These are phyloP conservation scores for Tulasnella sp. DNA, from an alignment of 768 basidiomycete species.

Conservation along the genomic window DNA sequence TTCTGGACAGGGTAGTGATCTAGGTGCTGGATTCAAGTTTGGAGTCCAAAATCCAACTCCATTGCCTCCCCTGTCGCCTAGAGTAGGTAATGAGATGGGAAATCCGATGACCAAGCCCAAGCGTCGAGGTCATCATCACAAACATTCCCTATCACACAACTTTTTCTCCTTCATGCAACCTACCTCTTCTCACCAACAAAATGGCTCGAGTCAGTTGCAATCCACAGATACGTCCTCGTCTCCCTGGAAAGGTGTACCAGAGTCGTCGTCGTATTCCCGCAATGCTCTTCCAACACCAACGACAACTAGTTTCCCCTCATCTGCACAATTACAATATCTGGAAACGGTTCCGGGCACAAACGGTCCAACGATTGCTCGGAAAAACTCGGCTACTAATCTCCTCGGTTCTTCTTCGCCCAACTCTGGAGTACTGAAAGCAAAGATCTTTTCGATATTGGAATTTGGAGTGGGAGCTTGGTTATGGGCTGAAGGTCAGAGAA, in stretches of 20 bases:
- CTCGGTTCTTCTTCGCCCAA: background rate
- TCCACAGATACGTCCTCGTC: background rate
- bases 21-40: conserved; percentile 1
- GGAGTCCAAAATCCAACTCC: conserved; percentile 14
- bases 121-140: conserved; percentile 74
- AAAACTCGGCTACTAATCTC: background rate
- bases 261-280: background rate
- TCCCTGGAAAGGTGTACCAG: background rate
- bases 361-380: background rate
- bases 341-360: conserved; percentile 6
- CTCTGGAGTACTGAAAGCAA: conserved; percentile 4
- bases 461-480: conserved; percentile 35
- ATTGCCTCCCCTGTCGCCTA: conserved; percentile 12
- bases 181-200: background rate
- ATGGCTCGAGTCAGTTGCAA: background rate
- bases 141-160: conserved; percentile 86
- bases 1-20: background rate
- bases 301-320: conserved; percentile 7
- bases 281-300: conserved; percentile 9
- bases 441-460: conserved; percentile 24
- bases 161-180: conserved; percentile 95
- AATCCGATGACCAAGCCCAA: conserved; percentile 29
- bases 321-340: conserved; percentile 1
- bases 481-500: conserved; percentile 83
- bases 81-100: conserved; percentile 23